These are phyloP conservation scores for Aotearoamyces nothofagi DNA, from an alignment of 2,329 filamentous ascomycete species.

Conservation along the genomic window DNA sequence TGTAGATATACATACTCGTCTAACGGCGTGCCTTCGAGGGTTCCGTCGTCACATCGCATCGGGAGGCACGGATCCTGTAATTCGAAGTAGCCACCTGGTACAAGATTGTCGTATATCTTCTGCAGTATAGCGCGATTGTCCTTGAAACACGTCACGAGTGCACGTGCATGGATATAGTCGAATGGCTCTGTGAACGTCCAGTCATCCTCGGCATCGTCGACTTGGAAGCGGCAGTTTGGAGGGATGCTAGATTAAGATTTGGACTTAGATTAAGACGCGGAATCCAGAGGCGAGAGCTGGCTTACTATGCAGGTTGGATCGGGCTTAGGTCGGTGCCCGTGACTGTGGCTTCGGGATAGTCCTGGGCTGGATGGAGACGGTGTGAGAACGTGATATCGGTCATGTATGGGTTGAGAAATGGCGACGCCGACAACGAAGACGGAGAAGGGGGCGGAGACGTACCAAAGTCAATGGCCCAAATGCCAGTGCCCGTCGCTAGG, in stretches of 20 bases:
- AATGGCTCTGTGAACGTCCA: conserved; percentile 24
- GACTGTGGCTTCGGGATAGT: conserved; percentile 14
- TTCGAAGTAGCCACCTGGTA: too few relatives aligned
- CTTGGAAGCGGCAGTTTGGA: conserved; percentile 1
- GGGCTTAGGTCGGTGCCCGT: conserved; percentile 17
- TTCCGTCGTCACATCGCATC: conserved; percentile 23
- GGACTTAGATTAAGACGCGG: neutral
- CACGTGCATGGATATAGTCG: conserved; percentile 13
- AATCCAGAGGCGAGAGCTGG: neutral
- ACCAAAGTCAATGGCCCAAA: conserved; percentile 6
- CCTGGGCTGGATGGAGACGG: too few relatives aligned
- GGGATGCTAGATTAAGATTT: neutral
- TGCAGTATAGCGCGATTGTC: neutral
- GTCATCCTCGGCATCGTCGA: conserved; percentile 5
- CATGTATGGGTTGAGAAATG: too few relatives aligned
- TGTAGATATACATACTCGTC: too few relatives aligned
- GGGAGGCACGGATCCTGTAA: conserved; percentile 4
- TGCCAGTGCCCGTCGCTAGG: conserved; percentile 4
- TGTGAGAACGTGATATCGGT: too few relatives aligned
- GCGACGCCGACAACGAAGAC: too few relatives aligned
- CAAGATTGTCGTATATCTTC: neutral
- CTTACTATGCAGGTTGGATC: conserved; percentile 13
- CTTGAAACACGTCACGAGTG: conserved; percentile 3
- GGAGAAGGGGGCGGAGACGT: too few relatives aligned
- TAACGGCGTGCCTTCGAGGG: too few relatives aligned